Percentiles rank a stretch among this genome's conserved stretches.
Conservation (phyloP, 2,329 filamentous ascomycete species). For the Hypoxylon sp. region DNA sequence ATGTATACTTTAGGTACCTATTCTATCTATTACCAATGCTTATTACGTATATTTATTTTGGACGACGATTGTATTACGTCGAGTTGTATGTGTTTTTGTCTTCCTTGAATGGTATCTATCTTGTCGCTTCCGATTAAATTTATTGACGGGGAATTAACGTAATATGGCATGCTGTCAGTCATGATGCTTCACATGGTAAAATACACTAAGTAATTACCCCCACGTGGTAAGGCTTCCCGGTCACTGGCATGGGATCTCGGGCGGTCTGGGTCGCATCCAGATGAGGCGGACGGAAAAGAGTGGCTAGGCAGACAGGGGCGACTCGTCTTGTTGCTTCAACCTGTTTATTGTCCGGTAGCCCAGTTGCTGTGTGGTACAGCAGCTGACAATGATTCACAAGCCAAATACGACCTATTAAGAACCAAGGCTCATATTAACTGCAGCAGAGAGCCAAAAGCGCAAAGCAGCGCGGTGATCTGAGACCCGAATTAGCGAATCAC, state of each 20-base stretch:
- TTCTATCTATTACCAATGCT: too few species aligned
- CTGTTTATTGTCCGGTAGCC: conserved; percentile 21
- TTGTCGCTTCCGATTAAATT: background rate
- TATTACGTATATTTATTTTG: background rate
- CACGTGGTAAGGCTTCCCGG: conserved; percentile 37
- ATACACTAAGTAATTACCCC: conserved; percentile 15
- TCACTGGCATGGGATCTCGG: conserved; percentile 19
- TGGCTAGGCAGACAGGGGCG: conserved; percentile 34
- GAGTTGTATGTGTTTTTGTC: background rate
- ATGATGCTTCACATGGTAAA: conserved; percentile 26
- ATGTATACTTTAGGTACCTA: too few species aligned
- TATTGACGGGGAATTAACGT: conserved; percentile 4
- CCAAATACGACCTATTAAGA: conserved; percentile 29
- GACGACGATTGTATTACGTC: conserved; percentile 1
- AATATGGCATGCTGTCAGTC: conserved; percentile 25
- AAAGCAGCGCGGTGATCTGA: conserved; percentile 38
- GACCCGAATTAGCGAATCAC: conserved; percentile 45
- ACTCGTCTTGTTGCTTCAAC: conserved; percentile 14
- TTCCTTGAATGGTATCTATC: background rate
- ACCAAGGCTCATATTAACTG: conserved; percentile 37
- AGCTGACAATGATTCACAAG: conserved; percentile 37
- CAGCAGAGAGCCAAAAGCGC: conserved; percentile 29
- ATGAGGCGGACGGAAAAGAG: conserved; percentile 30
- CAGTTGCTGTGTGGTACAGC: conserved; percentile 22
- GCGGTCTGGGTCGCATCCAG: conserved; percentile 30